phyloP scores from a whole-genome alignment of 2,329 filamentous ascomycete species.

The Rosellinia necatrix region DNA sequence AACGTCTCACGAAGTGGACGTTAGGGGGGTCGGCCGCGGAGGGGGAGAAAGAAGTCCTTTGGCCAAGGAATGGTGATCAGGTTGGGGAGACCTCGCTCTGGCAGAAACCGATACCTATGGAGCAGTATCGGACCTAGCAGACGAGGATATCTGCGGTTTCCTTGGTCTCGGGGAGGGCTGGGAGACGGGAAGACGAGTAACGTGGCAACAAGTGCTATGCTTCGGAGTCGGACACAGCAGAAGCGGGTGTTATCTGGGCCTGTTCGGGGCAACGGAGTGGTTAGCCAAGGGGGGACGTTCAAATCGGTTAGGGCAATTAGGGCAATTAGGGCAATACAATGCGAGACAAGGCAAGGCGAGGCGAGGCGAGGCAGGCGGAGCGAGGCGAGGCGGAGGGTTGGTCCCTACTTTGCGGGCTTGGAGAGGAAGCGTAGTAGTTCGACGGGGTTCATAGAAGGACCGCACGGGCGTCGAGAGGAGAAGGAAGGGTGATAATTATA shows the following conservation, averaged over 20 bases:
- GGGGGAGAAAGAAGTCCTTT: constrained; percentile 80
- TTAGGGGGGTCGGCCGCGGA: constrained; percentile 91
- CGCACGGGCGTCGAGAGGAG: constrained; percentile 32
- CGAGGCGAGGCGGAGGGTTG: constrained; percentile 8
- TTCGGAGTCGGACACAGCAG: constrained; percentile 24
- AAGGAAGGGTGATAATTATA: constrained; percentile 31
- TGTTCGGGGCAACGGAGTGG: constrained; percentile 35
- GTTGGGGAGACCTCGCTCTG: constrained; percentile 63
- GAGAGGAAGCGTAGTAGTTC: constrained; percentile 92
- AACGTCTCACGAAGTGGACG: constrained; percentile 73
- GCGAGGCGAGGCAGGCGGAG: constrained; percentile 7
- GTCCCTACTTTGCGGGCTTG: constrained; percentile 85
- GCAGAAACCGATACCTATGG: constrained; percentile 81
- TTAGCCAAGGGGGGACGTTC: background rate
- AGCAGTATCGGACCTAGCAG: constrained; percentile 84
- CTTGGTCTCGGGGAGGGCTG: constrained; percentile 23
- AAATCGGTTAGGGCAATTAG: no score
- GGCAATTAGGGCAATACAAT: no score
- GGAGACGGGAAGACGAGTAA: background rate
- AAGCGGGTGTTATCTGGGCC: constrained; percentile 65
- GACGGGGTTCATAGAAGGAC: constrained; percentile 86
- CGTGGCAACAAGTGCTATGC: constrained; percentile 6
- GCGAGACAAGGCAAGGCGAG: no score
- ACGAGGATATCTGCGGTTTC: constrained; percentile 66
- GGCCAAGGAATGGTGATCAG: constrained; percentile 86